These are phyloP conservation scores for Triticum dicoccoides DNA, from an alignment of 176 grass and related monocot species.

Conservation along the genomic window DNA sequence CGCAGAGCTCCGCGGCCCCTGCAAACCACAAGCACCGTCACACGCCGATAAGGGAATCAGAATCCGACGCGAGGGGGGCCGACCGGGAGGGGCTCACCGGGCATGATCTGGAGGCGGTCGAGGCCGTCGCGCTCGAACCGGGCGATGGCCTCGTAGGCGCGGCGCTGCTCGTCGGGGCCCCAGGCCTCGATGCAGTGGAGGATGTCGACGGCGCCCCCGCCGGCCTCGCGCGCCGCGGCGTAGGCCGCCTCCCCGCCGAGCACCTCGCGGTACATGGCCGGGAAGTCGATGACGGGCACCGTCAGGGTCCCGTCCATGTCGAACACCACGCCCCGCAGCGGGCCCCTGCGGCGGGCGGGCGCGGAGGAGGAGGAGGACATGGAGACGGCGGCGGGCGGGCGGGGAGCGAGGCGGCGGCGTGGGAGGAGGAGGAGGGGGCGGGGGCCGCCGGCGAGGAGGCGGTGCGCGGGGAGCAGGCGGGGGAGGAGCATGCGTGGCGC, in stretches of 20 bases:
- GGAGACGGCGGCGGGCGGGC: not conserved
- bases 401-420: conserved; percentile 14
- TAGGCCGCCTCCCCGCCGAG: conserved; percentile 65
- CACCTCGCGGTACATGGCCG: conserved; percentile 83
- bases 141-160: conserved; percentile 78
- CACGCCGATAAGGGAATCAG: not conserved
- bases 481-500: conserved; percentile 43
- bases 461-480: conserved; percentile 27
- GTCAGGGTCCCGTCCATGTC: conserved; percentile 99
- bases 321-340: conserved; percentile 79
- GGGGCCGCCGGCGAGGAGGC: conserved; percentile 4
- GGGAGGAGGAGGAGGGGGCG: conserved; percentile 1
- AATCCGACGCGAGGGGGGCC: not conserved
- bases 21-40: conserved; percentile 21
- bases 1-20: conserved; percentile 80
- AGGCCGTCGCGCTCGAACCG: conserved; percentile 79
- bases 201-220: conserved; percentile 69
- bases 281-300: conserved; percentile 91
- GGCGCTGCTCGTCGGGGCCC: conserved; percentile 57
- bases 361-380: not conserved
- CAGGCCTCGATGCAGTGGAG: conserved; percentile 72
- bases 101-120: conserved; percentile 94
- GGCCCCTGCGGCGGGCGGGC: not conserved
- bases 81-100: conserved; percentile 36
- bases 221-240: conserved; percentile 33